These are phyloP conservation scores for Cornus kousa DNA, from an alignment of 148 eudicot genomes.

Conservation along the genomic window DNA sequence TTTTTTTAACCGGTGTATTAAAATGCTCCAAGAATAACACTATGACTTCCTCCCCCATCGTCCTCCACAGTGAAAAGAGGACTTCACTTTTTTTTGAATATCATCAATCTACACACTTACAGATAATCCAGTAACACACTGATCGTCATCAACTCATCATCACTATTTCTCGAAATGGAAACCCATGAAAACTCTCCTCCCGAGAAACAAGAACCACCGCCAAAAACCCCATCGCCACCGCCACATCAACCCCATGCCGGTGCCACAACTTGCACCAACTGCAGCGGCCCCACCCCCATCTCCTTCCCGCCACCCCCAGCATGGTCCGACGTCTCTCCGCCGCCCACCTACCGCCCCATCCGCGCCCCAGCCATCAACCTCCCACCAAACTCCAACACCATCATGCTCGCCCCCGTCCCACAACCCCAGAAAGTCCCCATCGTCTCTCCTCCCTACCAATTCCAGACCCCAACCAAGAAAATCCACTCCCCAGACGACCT, in stretches of 20 bases:
- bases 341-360: slow-evolving; percentile 71
- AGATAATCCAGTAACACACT: too few species aligned
- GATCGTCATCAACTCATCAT: too few species aligned
- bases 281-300: slow-evolving; percentile 74
- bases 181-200: neutral
- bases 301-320: slow-evolving; percentile 39
- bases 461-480: slow-evolving; percentile 54
- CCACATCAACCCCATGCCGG: slow-evolving; percentile 15
- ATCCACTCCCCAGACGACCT: slow-evolving; percentile 60
- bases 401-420: slow-evolving; percentile 80
- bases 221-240: slow-evolving; percentile 11
- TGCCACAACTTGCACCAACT: slow-evolving; percentile 49
- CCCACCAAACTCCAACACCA: slow-evolving; percentile 52
- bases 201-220: neutral
- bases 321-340: slow-evolving; percentile 38
- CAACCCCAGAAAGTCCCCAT: slow-evolving; percentile 40
- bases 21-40: too few species aligned
- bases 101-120: too few species aligned
- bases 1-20: too few species aligned
- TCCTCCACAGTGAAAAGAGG: too few species aligned
- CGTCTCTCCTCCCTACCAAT: slow-evolving; percentile 55
- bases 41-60: too few species aligned
- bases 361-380: slow-evolving; percentile 72
- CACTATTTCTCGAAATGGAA: neutral
- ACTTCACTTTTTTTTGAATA: too few species aligned